Conservation (phyloP, 306 rosid genomes). For the Vigna mungo region DNA sequence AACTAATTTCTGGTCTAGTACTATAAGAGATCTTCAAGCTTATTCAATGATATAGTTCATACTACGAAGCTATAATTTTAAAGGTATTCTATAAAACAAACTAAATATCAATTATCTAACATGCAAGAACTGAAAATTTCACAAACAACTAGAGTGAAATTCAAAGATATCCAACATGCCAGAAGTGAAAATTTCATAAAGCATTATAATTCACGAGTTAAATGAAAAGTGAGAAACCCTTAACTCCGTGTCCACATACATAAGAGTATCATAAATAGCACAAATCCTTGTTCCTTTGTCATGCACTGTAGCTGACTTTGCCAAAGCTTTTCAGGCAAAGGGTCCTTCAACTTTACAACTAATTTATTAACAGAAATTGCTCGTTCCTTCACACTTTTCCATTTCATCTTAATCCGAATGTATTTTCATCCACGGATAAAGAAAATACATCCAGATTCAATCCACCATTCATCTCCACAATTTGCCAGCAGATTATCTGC, state of each 20-base stretch:
- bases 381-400: background rate
- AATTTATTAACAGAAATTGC: slow-evolving; percentile 5
- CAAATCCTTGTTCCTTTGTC: too few relatives aligned
- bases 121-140: background rate
- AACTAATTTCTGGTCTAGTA: background rate
- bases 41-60: background rate
- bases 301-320: background rate
- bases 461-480: slow-evolving; percentile 18
- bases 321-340: slow-evolving; percentile 15
- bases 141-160: background rate
- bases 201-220: background rate
- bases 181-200: background rate
- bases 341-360: slow-evolving; percentile 10
- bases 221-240: background rate
- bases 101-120: background rate
- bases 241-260: too few relatives aligned
- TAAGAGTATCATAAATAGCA: too few relatives aligned
- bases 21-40: background rate
- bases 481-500: slow-evolving; percentile 19
- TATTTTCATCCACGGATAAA: background rate
- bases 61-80: background rate
- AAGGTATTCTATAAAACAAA: slow-evolving; percentile 3
- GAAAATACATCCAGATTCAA: slow-evolving; percentile 15
- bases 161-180: background rate
- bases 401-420: slow-evolving; percentile 3